phyloP scores from a whole-genome alignment of 805 yeast genomes.

The Wickerhamomyces hampshirensis region DNA sequence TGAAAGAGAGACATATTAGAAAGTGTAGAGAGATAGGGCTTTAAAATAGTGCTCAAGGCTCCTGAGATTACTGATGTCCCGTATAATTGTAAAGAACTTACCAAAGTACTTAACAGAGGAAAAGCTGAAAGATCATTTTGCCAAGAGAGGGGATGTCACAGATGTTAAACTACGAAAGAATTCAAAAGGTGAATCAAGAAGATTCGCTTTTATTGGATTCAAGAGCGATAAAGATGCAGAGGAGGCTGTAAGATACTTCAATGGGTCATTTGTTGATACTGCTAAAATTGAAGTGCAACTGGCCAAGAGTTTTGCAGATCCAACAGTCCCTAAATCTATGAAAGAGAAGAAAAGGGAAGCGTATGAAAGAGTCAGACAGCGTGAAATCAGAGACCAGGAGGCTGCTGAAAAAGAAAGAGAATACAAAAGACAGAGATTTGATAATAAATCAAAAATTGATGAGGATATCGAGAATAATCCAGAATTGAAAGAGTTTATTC shows the following conservation, averaged over 20 bases:
- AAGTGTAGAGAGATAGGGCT: too few species aligned
- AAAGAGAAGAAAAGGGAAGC: conserved; percentile 51
- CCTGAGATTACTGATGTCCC: conserved; percentile 50
- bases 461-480: conserved; percentile 60
- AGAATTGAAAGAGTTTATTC: conserved; percentile 73
- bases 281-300: conserved; percentile 70
- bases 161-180: conserved; percentile 85
- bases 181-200: conserved; percentile 79
- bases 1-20: not conserved
- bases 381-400: conserved; percentile 44
- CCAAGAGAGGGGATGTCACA: conserved; percentile 59
- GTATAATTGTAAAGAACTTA: conserved; percentile 86
- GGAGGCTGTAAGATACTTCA: conserved; percentile 68
- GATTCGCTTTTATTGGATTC: conserved; percentile 92
- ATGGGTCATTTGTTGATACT: conserved; percentile 79
- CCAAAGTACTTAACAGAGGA: conserved; percentile 78
- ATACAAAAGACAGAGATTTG: conserved; percentile 26
- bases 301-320: conserved; percentile 86
- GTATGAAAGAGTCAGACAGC: conserved; percentile 37
- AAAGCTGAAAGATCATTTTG: conserved; percentile 62
- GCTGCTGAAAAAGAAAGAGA: conserved; percentile 35
- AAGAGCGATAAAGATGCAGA: conserved; percentile 70
- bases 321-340: conserved; percentile 63
- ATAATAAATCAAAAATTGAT: conserved; percentile 36
- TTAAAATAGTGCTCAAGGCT: not conserved